phyloP scores from a whole-genome alignment of 1,284 basidiomycete species.

The Agaricales sp. region DNA sequence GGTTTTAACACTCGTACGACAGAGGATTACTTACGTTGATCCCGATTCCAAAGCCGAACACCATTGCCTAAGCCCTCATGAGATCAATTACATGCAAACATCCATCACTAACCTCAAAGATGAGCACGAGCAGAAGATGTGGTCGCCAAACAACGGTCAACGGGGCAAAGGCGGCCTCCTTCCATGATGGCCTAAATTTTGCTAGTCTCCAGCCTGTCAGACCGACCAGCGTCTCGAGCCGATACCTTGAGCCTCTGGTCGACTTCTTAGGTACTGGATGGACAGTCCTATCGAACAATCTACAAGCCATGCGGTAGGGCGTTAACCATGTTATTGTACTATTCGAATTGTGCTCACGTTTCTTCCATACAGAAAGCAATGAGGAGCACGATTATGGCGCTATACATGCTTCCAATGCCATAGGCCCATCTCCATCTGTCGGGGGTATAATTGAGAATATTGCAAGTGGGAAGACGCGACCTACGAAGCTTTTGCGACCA shows the following conservation, averaged over 20 bases:
- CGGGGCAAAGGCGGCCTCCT: conserved; percentile 21
- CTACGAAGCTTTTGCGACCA: conserved; percentile 41
- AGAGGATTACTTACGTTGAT: conserved; percentile 31
- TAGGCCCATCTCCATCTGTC: conserved; percentile 63
- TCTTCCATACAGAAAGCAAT: conserved; percentile 35
- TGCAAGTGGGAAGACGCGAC: conserved; percentile 16
- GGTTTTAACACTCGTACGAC: background rate
- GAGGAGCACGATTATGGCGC: conserved; percentile 26
- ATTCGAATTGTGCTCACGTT: conserved; percentile 25
- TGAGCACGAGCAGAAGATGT: conserved; percentile 27
- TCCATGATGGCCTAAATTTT: conserved; percentile 31
- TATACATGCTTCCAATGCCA: conserved; percentile 38
- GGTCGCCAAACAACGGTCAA: conserved; percentile 34
- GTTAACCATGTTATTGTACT: no score
- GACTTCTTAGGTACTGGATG: conserved; percentile 23
- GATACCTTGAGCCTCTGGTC: conserved; percentile 22
- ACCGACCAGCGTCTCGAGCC: conserved; percentile 34
- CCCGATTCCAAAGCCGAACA: conserved; percentile 42
- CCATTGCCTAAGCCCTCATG: conserved; percentile 17
- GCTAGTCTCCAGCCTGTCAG: conserved; percentile 36
- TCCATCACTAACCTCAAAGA: conserved; percentile 24
- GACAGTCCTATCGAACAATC: conserved; percentile 37
- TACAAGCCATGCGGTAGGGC: no score
- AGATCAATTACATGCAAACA: background rate
- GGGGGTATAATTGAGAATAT: background rate